phyloP scores from a whole-genome alignment of 2,329 filamentous ascomycete genomes.

The Penicillium freii region DNA sequence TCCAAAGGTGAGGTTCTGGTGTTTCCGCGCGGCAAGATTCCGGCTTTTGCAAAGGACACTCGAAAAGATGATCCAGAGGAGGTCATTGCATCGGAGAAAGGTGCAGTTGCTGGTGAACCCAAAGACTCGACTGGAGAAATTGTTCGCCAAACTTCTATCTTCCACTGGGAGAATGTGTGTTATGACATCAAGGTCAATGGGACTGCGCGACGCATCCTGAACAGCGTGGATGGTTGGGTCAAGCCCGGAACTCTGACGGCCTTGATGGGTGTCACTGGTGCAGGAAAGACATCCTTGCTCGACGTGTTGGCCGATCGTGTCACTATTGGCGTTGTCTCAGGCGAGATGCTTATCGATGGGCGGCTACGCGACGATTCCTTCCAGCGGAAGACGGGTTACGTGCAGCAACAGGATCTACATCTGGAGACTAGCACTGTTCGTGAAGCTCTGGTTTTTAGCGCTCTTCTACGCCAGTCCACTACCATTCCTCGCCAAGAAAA shows the following conservation, averaged over 20 bases:
- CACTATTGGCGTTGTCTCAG: slow-evolving; percentile 83
- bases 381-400: slow-evolving; percentile 88
- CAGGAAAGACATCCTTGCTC: slow-evolving; percentile 86
- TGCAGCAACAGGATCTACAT: slow-evolving; percentile 90
- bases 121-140: slow-evolving; percentile 65
- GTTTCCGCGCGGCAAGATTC: slow-evolving; percentile 67
- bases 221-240: slow-evolving; percentile 88
- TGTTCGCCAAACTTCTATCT: slow-evolving; percentile 70
- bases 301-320: slow-evolving; percentile 82
- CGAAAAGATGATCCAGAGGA: slow-evolving; percentile 27
- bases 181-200: slow-evolving; percentile 80
- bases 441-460: slow-evolving; percentile 83
- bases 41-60: slow-evolving; percentile 40
- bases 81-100: slow-evolving; percentile 26
- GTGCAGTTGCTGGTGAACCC: slow-evolving; percentile 65
- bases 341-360: slow-evolving; percentile 79
- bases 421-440: slow-evolving; percentile 80
- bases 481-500: slow-evolving; percentile 73
- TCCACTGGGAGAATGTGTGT: slow-evolving; percentile 82
- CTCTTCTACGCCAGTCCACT: slow-evolving; percentile 77
- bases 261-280: slow-evolving; percentile 84
- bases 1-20: slow-evolving; percentile 73
- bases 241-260: slow-evolving; percentile 88
- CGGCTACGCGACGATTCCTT: slow-evolving; percentile 73
- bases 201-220: slow-evolving; percentile 71